Evolutionary conservation across 129 eudicot species (phyloP), one percentile per base, ranked within the genome.

Genomic region (Logfia minima): DNA sequence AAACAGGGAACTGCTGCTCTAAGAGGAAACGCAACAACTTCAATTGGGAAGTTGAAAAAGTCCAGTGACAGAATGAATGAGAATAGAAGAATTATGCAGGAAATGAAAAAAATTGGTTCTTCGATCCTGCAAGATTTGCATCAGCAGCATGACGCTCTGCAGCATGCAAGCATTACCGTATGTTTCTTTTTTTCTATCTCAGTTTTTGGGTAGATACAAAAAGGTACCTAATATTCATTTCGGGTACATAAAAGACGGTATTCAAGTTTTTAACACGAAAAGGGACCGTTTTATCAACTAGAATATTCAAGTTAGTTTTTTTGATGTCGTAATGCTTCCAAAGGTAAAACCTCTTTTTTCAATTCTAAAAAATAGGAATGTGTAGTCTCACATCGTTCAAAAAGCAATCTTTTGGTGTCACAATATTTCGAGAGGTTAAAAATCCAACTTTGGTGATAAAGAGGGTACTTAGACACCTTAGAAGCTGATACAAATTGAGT

Each of bases 101-200:
- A 86, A 69, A 83, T 85, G 22, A 86, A 84, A 61, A 86, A 84
- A 41, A 82, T 84, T 63, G 86, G 85, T 22, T 87, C 83, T 69
- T 84, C 90, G 4, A 77, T 86, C 28, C 84, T 89, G 60, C 90
- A 88, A 45, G 88, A 86, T 77, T 29, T 84, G 53, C 89, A 80
- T 64, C 87, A 75, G 72, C 87, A 86, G 51, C 83, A 85, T 4
- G 87, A 84, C 52, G 61, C 90, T n/a, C 87, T 86, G 32, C 74
- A 82, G 41, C 90, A 80, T 28, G 87, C 87, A 5, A 80, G 84
- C 66, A 78, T 74, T 65, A 86, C 87, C 3, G 94, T 86, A 85
- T 14, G 75, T 74, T 53, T 19, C 52, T n/a, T 51, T 61, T 34
- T 39, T 29, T 72, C 75, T 19, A 34, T 21, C 18, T 37, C 31